A percentile compares a stretch with the other conserved stretches of the same genome.
Conservation (phyloP, 257 asterid genomes). For the Fraxinus pennsylvanica region DNA sequence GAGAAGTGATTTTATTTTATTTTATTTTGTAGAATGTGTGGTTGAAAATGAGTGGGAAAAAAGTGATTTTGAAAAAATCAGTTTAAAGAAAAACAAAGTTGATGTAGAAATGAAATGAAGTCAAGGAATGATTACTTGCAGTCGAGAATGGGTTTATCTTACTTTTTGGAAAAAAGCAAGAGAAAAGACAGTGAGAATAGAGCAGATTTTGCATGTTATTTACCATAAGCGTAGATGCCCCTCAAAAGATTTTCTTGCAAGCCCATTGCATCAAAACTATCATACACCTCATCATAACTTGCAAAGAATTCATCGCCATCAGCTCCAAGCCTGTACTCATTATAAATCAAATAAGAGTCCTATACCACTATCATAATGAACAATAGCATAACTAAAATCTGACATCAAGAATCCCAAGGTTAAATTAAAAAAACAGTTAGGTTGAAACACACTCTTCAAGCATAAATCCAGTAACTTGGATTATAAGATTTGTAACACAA, state of each 20-base stretch:
- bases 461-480: background rate
- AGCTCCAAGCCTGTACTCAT: conserved; percentile 30
- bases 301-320: conserved; percentile 48
- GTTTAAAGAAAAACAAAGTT: background rate
- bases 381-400: background rate
- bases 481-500: background rate
- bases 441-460: background rate
- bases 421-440: background rate
- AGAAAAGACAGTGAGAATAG: background rate
- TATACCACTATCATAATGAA: background rate
- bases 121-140: background rate
- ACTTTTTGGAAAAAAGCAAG: background rate
- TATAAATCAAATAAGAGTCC: background rate
- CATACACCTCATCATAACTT: conserved; percentile 47
- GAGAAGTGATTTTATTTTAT: no score
- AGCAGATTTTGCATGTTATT: background rate
- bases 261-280: conserved; percentile 53
- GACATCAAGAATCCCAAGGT: background rate
- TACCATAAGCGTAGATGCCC: conserved; percentile 57
- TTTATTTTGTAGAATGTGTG: no score
- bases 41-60: no score
- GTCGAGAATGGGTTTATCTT: background rate
- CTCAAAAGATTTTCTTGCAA: conserved; percentile 52
- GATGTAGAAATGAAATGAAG: background rate
- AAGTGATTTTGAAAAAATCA: no score